Percentiles rank a stretch among this genome's conserved stretches.
These are phyloP conservation scores for Ceratocystis cacaofunesta DNA, from an alignment of 2,329 filamentous ascomycete species.

Conservation along the genomic window DNA sequence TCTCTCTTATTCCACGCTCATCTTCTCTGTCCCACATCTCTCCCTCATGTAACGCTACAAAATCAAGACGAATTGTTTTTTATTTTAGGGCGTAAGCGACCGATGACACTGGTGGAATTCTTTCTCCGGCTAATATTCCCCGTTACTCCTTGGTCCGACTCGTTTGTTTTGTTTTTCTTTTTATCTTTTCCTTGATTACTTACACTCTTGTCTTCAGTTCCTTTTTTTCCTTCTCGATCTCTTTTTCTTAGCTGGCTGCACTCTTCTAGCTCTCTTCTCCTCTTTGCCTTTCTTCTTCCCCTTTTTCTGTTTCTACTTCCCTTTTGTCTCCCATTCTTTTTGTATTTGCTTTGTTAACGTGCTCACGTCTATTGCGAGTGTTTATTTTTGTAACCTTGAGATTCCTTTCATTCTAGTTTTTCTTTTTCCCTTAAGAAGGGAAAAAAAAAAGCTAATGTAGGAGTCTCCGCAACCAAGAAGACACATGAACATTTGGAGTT, in stretches of 20 bases:
- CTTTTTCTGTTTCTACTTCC: background rate
- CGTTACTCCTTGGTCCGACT: no score
- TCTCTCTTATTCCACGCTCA: background rate
- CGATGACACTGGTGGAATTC: no score
- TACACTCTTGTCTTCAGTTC: background rate
- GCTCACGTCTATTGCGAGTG: background rate
- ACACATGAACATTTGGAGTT: conserved; percentile 3
- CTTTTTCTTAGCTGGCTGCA: background rate
- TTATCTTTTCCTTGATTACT: background rate
- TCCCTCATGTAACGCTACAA: background rate
- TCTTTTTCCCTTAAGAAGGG: background rate
- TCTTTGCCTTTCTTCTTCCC: background rate
- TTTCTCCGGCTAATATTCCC: background rate
- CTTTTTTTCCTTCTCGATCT: background rate
- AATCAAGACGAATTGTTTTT: no score
- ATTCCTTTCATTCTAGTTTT: conserved; percentile 14
- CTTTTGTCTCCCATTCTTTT: conserved; percentile 6
- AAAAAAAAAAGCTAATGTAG: no score
- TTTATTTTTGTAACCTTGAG: conserved; percentile 19
- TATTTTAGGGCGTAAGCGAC: no score
- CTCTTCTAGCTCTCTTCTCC: background rate
- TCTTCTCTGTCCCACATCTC: background rate
- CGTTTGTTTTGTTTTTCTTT: no score
- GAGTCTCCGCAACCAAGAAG: no score
- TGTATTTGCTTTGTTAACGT: background rate